Evolutionary conservation across 805 yeast genomes (phyloP).

Genomic region (Kodamaea sagamina): DNA sequence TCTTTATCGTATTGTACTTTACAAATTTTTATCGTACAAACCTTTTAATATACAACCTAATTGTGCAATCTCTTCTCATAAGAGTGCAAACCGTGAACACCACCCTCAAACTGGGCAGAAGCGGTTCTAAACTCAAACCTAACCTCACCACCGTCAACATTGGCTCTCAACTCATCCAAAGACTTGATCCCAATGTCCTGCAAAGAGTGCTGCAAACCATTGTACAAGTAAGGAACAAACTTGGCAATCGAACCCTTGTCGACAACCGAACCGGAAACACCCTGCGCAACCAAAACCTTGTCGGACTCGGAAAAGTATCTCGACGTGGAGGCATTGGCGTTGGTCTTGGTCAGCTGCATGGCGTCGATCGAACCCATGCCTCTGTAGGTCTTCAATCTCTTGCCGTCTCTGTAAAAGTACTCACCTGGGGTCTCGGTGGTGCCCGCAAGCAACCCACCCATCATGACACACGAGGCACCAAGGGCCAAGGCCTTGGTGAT

Average conservation of each 20-base stretch:
- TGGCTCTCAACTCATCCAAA: conserved; percentile 58
- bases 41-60: conserved; percentile 32
- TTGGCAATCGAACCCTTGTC: conserved; percentile 95
- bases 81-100: conserved; percentile 93
- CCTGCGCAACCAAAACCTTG: conserved; percentile 96
- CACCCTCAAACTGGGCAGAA: conserved; percentile 98
- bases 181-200: conserved; percentile 94
- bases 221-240: conserved; percentile 89
- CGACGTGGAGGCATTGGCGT: conserved; percentile 96
- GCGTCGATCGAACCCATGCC: conserved; percentile 99
- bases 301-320: conserved; percentile 97
- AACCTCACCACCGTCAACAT: conserved; percentile 66
- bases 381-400: conserved; percentile 95
- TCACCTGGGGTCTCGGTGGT: conserved; percentile 98
- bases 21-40: no score
- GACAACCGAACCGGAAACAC: conserved; percentile 95
- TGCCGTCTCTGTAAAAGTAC: conserved; percentile 96
- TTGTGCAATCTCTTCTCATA: conserved; percentile 97
- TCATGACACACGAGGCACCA: conserved; percentile 97
- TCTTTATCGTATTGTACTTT: no score
- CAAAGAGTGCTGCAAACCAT: conserved; percentile 97
- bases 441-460: conserved; percentile 99
- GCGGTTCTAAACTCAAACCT: conserved; percentile 98
- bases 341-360: conserved; percentile 85
- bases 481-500: conserved; percentile 94